Base-by-base conservation (phyloP, 1,284 basidiomycete species). In the Serendipita sp. region DNA sequence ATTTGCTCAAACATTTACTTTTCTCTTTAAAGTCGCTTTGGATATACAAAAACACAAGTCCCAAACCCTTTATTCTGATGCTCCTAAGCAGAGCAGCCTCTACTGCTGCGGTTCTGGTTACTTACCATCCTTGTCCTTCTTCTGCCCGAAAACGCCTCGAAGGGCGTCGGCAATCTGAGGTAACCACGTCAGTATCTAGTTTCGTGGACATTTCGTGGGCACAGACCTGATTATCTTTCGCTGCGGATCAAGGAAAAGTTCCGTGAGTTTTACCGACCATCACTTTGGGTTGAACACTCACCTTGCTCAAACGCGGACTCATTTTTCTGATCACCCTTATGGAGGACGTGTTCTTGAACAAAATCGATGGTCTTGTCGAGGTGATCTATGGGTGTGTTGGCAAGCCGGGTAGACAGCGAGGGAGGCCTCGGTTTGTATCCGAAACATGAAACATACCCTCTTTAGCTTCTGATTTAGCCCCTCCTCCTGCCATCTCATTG, bases 241-340 rank as follows among this genome's bases (percentile, higher is more conserved):
- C 53, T 49, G 17, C 17, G 29, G 47, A 22, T 49, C 29, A 30
- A 49, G 8, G 47, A 8, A 10, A 6, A 30, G 47, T 41, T 41
- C 38, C 38, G 38, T 41, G 38, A 41, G 38, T 41, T 41, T 49
- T 15, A n/a, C 17, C 29, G 29, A 6, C 29, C 29, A 49, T n/a
- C 47, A 49, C 8, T 8, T 22, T 0, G 47, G n/a, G 0, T 10
- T 8, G 17, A 49, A 49, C n/a, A 41, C 66, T 76, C 77, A 30
- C 72, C 67, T 63, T 76, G 75, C 66, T 77, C 76, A 5, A 74
- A 3, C 1, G 74, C 73, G 5, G 71, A 71, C 66, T 78, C 76
- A 65, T 77, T 68, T 35, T 70, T 64, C 67, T 78, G 76, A 29
- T 70, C 66, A 30, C 75, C 76, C 64, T 75, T 67, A 60, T 70